Evolutionary conservation across 305 asterid genomes (phyloP), one percentile per base, ranked within the genome.

Genomic region (Ruellia speciosa): DNA sequence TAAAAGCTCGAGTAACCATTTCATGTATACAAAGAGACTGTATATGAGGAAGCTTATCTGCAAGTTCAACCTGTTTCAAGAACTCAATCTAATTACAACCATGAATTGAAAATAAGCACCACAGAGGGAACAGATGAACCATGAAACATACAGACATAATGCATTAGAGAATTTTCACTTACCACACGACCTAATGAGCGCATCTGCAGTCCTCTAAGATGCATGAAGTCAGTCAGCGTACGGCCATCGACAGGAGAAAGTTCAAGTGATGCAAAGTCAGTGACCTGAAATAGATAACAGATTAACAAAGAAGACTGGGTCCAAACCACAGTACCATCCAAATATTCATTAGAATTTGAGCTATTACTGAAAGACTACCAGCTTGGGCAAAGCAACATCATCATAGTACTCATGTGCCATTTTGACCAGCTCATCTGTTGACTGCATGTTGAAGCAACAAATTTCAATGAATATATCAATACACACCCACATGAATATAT

Each of bases 241-340:
- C 96, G 94, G 31, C 99, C 99, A 77, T 93, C 99, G 73, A 93
- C 99, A 31, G 99, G 97, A 70, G 99, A 93, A 64, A 93, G 99
- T 71, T 93, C 99, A 55, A 93, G 94, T 28, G 97, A 93, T 63
- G 95, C 97, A 75, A 93, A 93, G 81, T 93, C 99, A 48, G 97
- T 74, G 56, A 89, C 99, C 99, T 93, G 82, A 63, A 57, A 73
- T 49, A 56, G 15, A 47, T 10, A 50, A 28, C 31, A 18, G 53
- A 58, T 62, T 58, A 65, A 46, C 52, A 33, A 37, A 43, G 63
- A 52, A 14, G 39, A 52, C 35, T 31, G 59, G 60, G 65, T 41
- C 56, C 57, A 62, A 52, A 59, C 59, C 37, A 46, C 34, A 19
- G 46, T 34, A 49, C 50, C 39, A 67, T 65, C 56, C 31, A 41